A percentile compares a stretch with the other conserved stretches of the same genome.
phyloP scores from a whole-genome alignment of 2,329 filamentous ascomycete genomes.

The Hypoxylon sp. region DNA sequence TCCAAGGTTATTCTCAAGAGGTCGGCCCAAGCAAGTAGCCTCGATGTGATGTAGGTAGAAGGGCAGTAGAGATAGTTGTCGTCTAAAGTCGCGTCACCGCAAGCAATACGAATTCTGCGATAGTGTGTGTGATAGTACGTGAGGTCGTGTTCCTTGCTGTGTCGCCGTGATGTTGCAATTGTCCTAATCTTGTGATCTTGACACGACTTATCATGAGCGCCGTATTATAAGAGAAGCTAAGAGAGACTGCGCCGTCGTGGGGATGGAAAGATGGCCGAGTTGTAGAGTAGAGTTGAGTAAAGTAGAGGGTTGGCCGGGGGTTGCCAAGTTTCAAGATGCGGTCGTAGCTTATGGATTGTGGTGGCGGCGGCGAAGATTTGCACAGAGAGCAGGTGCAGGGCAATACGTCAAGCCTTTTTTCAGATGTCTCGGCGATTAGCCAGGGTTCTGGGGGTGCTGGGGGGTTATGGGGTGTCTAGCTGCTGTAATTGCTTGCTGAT shows the following conservation, averaged over 20 bases:
- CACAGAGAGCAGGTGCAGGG: conserved; percentile 12
- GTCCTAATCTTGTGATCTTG: too few relatives aligned
- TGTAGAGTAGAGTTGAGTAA: conserved; percentile 18
- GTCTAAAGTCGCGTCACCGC: background rate
- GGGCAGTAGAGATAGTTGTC: background rate
- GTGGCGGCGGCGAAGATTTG: conserved; percentile 38
- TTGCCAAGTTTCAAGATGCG: conserved; percentile 29
- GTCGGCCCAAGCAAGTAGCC: conserved; percentile 20
- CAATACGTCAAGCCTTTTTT: conserved; percentile 38
- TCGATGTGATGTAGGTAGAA: background rate
- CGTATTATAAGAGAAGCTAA: background rate
- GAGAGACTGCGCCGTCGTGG: background rate
- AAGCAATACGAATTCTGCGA: background rate
- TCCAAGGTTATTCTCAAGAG: conserved; percentile 11
- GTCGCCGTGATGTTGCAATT: background rate
- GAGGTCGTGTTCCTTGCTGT: background rate
- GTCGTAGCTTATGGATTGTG: conserved; percentile 4
- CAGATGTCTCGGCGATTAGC: conserved; percentile 29
- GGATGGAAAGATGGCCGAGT: too few relatives aligned
- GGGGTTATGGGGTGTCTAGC: too few relatives aligned
- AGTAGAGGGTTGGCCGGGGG: conserved; percentile 13
- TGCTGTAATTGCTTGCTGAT: conserved; percentile 16
- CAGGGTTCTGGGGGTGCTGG: conserved; percentile 17
- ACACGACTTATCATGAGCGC: background rate
- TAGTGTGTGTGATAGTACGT: too few relatives aligned